Base-by-base conservation (phyloP, 306 rosid species). In the Urtica urens region DNA sequence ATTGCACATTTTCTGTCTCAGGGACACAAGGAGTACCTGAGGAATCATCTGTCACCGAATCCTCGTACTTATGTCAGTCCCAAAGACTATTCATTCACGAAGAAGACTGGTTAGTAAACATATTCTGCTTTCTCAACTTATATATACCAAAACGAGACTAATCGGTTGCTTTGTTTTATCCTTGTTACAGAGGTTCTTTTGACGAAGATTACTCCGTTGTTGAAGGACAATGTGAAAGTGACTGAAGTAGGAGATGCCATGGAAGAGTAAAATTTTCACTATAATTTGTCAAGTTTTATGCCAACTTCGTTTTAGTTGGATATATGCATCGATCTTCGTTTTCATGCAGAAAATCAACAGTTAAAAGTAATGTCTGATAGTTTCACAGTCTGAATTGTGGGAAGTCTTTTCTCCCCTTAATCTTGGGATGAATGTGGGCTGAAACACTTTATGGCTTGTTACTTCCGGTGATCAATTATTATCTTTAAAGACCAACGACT, bases 221-320 rank as follows among this genome's bases (percentile, higher is more conserved):
- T n/a, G n/a, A 74, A 47, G 66, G 82, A 81, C 58, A 74, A 58
- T 64, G 87, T 74, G 2, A 78, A 77, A 56, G 72, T 83, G 41
- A 54, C 70, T 24, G 90, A 81, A 65, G 81, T 65, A 19, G 87
- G 86, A 33, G 95, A 84, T 23, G 93, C 82, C 11, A 88, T 88
- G 97, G 97, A 88, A 63, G 95, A 88, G 71, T 83, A 71, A 71
- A 19, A n/a, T n/a, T n/a, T n/a, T n/a, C n/a, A n/a, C n/a, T n/a
- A n/a, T n/a, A n/a, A n/a, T n/a, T n/a, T n/a, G n/a, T n/a, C n/a
- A n/a, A n/a, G n/a, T n/a, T n/a, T n/a, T n/a, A n/a, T n/a, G n/a
- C n/a, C n/a, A n/a, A n/a, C n/a, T n/a, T n/a, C n/a, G n/a, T n/a
- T n/a, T n/a, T n/a, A n/a, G n/a, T n/a, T n/a, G n/a, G n/a, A n/a